These are phyloP conservation scores for Trichosporon sp. DNA, from an alignment of 1,284 basidiomycete genomes.

Conservation along the genomic window DNA sequence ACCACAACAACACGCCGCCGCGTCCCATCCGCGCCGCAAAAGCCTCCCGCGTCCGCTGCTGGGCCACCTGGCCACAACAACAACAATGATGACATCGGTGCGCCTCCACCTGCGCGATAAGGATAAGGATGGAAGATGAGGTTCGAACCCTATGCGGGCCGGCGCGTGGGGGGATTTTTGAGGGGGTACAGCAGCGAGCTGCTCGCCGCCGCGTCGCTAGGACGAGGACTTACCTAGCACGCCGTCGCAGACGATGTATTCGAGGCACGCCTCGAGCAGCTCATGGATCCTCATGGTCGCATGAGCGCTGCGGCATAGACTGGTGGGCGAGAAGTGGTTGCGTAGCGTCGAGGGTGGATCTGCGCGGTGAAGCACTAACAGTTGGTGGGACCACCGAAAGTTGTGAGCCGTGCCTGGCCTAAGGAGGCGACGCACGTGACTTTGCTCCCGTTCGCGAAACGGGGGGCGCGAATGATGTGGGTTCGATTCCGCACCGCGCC, in stretches of 20 bases:
- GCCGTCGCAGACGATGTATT: conserved; percentile 42
- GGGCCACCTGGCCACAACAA: not conserved
- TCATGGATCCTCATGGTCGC: conserved; percentile 43
- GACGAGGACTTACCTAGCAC: conserved; percentile 39
- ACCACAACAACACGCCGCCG: not conserved
- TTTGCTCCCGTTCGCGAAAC: not conserved
- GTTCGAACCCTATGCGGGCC: conserved; percentile 20
- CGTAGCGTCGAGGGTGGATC: not conserved
- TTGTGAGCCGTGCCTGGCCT: not conserved
- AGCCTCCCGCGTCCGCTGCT: not conserved
- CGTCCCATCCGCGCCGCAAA: not conserved
- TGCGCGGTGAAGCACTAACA: not conserved
- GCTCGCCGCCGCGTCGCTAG: not conserved
- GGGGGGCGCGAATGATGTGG: not conserved
- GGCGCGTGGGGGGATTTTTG: conserved; percentile 12
- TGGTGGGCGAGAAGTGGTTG: not conserved
- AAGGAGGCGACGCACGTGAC: not conserved
- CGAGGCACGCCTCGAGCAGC: conserved; percentile 40
- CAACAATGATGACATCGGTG: conserved; percentile 4
- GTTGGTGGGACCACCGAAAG: conserved; percentile 2
- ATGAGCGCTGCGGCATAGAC: not conserved
- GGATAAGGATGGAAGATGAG: not conserved
- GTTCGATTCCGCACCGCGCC: not conserved
- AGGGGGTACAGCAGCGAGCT: not conserved
- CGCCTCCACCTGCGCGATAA: conserved; percentile 18